Base-by-base conservation (phyloP, 257 asterid genomes). In the Nicotiana noctiflora region DNA sequence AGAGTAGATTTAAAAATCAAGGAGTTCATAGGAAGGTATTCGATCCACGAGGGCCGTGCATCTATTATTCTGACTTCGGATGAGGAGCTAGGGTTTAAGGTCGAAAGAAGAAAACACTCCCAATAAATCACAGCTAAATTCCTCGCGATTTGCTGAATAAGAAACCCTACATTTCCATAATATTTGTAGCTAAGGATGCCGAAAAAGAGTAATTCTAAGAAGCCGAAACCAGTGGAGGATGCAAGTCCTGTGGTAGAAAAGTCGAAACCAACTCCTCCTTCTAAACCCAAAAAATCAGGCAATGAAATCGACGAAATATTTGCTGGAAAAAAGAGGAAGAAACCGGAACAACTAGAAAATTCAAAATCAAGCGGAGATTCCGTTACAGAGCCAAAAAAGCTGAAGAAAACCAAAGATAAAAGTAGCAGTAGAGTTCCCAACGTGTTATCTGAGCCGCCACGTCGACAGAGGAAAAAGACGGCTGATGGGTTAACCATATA, bases 301-400 rank as follows among this genome's bases (percentile, higher is more conserved):
- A 85, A 82, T 77, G 98, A 93, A 85, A 90, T 93, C 49, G 98
- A 93, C 82, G 96, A 89, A 1, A 92, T 93, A 5, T 93, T 91
- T 79, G 92, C 92, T 1, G 86, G 88, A 21, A 92, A 81, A 83
- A 93, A 92, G 84, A 90, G 89, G 70, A 89, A 85, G 85, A 81
- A 70, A 29, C 66, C 81, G 0, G 90, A 86, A 76, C 84, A 82
- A 60, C 65, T 79, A 31, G 59, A 27, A 21, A 86, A 77, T 2
- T 40, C 49, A 40, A 40, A 40, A 80, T 82, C 51, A 25, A 84
- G 37, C 0, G 76, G 60, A 40, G 83, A 77, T 17, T 79, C 67
- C 44, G 76, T 19, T 27, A 83, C 49, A 18, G 82, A 85, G 62
- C 79, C 56, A 70, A 87, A 79, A 77, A 83, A 52, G 53, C 77